Evolutionary conservation across 768 basidiomycete genomes (phyloP).

Genomic region (Leccinum boreale): DNA sequence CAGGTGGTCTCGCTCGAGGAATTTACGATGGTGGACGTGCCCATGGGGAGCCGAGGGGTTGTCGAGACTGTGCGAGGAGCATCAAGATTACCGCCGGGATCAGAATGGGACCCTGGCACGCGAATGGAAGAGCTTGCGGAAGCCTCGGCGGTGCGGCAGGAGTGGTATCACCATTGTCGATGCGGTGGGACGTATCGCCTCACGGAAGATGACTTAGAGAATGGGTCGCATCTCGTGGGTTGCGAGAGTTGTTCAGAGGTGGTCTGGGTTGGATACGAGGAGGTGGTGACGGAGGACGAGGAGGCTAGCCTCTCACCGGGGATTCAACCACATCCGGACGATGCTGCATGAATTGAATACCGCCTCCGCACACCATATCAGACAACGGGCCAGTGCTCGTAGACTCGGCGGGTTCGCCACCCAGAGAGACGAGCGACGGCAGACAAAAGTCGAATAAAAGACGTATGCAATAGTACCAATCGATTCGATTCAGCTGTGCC

Average conservation of each 20-base stretch:
- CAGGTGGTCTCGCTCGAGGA: slow-evolving; percentile 78
- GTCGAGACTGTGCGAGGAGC: not conserved
- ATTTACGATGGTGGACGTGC: slow-evolving; percentile 33
- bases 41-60: not conserved
- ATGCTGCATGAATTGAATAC: too few species aligned
- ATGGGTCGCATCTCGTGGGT: slow-evolving; percentile 66
- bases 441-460: too few species aligned
- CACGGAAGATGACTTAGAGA: slow-evolving; percentile 56
- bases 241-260: slow-evolving; percentile 80
- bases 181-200: slow-evolving; percentile 71
- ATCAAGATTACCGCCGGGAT: not conserved
- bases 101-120: not conserved
- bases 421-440: not conserved
- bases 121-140: slow-evolving; percentile 6
- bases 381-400: not conserved
- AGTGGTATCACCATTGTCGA: slow-evolving; percentile 64
- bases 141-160: slow-evolving; percentile 23
- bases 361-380: too few species aligned
- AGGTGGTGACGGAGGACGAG: slow-evolving; percentile 39
- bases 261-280: slow-evolving; percentile 83
- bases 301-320: not conserved
- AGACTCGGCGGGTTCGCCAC: not conserved
- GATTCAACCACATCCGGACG: too few species aligned
- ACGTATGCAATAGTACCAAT: too few species aligned
- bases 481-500: not conserved